phyloP scores from a whole-genome alignment of 164 flowering plant species.

The Brasenia schreberi region DNA sequence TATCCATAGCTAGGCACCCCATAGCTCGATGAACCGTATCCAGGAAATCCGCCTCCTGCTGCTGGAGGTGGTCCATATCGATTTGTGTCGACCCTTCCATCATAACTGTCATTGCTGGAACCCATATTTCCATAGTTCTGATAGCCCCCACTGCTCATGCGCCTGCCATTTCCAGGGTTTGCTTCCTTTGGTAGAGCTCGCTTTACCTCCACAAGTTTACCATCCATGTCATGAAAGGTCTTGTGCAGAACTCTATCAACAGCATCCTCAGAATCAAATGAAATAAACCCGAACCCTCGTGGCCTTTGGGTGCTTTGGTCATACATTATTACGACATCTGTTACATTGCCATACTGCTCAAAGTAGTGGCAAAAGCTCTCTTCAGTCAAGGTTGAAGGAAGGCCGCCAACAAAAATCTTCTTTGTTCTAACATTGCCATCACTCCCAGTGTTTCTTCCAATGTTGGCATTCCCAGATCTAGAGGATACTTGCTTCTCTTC shows the following conservation, averaged over 20 bases:
- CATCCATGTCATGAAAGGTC: constrained; percentile 69
- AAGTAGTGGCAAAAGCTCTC: constrained; percentile 75
- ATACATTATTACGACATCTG: constrained; percentile 87
- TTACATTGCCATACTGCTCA: constrained; percentile 59
- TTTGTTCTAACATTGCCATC: constrained; percentile 43
- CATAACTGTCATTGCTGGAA: constrained; percentile 37
- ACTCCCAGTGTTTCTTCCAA: constrained; percentile 24
- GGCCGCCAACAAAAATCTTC: constrained; percentile 86
- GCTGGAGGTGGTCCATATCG: constrained; percentile 69
- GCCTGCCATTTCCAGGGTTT: constrained; percentile 41
- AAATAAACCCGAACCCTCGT: constrained; percentile 81
- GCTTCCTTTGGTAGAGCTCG: constrained; percentile 88
- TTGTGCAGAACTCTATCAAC: constrained; percentile 72
- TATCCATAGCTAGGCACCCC: constrained; percentile 63
- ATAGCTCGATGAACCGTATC: constrained; percentile 70
- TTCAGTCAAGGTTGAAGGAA: constrained; percentile 61
- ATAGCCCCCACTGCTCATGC: constrained; percentile 44
- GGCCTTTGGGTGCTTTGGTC: constrained; percentile 76
- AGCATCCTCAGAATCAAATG: constrained; percentile 76
- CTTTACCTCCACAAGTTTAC: constrained; percentile 78
- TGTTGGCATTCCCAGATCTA: constrained; percentile 35
- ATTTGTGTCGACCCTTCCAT: constrained; percentile 55
- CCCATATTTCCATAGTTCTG: constrained; percentile 62
- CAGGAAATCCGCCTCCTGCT: constrained; percentile 51
- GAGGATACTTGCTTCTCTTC: constrained; percentile 59